Evolutionary conservation across 306 rosid genomes (phyloP).

Genomic region (Sicyos baderoa): DNA sequence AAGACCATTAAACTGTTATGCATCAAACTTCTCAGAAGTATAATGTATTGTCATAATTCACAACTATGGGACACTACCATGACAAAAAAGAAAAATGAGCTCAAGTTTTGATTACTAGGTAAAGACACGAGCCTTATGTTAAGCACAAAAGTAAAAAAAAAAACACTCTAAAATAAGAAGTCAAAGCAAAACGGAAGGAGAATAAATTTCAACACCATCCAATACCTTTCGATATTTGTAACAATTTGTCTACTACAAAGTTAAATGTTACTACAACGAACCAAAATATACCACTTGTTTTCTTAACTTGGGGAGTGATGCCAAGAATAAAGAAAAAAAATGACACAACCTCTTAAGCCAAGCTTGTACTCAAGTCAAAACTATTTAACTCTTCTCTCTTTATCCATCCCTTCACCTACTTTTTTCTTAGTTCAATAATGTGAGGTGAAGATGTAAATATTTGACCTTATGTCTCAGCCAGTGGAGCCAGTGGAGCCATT

Average conservation of each 20-base stretch:
- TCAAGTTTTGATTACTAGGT: not conserved
- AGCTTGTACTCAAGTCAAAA: not conserved
- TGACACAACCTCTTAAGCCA: not conserved
- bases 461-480: no score
- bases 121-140: not conserved
- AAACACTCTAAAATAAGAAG: not conserved
- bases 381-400: not conserved
- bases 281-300: not conserved
- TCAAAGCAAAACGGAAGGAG: not conserved
- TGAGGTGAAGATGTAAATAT: not conserved
- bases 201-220: not conserved
- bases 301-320: not conserved
- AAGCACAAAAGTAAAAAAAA: not conserved
- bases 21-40: conserved; percentile 20
- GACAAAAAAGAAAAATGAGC: not conserved
- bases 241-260: not conserved
- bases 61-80: not conserved
- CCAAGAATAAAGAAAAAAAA: not conserved
- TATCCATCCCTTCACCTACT: not conserved
- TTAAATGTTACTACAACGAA: not conserved
- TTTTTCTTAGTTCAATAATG: not conserved
- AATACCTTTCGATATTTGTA: not conserved
- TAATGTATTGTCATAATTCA: not conserved
- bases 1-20: conserved; percentile 25
- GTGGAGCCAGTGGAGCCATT: not conserved